Evolutionary conservation across 441 rosid species (phyloP).

Genomic region (Lepidium campestre): DNA sequence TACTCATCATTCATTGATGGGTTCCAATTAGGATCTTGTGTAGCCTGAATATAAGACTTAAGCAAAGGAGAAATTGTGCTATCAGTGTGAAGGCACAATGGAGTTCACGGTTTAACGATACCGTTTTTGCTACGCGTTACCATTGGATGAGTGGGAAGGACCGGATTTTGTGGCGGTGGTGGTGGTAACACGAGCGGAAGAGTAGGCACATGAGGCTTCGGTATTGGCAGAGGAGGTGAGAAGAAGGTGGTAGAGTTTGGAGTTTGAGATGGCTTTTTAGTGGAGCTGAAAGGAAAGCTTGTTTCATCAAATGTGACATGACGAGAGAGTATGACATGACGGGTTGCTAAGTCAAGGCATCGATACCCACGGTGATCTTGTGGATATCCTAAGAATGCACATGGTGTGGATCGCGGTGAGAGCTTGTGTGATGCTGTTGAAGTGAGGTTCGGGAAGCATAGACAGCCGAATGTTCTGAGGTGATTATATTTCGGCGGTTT

Average conservation of each 20-base stretch:
- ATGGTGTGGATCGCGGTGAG: no score
- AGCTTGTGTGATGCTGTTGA: no score
- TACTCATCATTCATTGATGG: neutral
- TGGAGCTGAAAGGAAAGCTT: neutral
- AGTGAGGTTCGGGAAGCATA: no score
- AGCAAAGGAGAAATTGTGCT: neutral
- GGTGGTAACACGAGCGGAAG: no score
- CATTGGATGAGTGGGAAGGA: neutral
- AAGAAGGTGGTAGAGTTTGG: no score
- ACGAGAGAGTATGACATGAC: neutral
- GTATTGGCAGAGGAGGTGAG: no score
- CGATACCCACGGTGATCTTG: no score
- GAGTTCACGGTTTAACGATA: neutral
- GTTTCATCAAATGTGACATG: neutral
- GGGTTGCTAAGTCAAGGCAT: no score
- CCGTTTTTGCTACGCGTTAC: neutral
- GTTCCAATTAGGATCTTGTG: neutral
- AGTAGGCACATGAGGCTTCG: no score
- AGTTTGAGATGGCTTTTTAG: neutral
- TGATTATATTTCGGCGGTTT: accelerated
- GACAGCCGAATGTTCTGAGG: no score
- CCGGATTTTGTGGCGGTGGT: no score
- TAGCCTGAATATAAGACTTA: neutral
- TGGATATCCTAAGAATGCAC: no score
- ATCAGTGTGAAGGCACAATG: neutral